Evolutionary conservation across 225 moss, liverwort and hornwort genomes (phyloP), one percentile per base, ranked within the genome.

Genomic region (Pseudisothecium myosuroides): DNA sequence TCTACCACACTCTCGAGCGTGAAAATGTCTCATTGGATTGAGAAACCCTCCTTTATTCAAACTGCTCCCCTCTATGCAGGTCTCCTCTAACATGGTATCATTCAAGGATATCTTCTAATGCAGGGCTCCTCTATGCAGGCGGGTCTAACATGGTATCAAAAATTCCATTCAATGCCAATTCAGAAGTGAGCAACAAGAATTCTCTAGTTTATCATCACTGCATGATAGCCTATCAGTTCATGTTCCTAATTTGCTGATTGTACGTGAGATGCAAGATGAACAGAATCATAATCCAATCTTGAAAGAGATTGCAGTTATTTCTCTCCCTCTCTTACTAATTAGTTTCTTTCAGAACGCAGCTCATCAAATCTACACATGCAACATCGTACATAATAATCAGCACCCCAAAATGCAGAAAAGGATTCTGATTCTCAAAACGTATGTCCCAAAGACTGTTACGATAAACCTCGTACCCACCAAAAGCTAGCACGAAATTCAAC

Each of bases 331-430:
- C 3, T 9, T 14, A 39, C 39, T 39, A 24, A 39, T 69, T 39
- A 23, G 39, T 69, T 69, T 69, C 23, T 39, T 39, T 0, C 0
- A 14, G 8, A 39, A 39, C 0, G 7, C 0, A 39, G 2, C 1
- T 69, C 23, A 69, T 69, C 24, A 69, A 69, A 39, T 39, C 37
- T 67, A 37, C 37, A 37, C n/a, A n/a, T n/a, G n/a, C 21, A 67
- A 66, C 12, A 67, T 11, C 21, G 37, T 21, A 67, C 37, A 5
- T n/a, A n/a, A n/a, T n/a, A 10, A 37, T 19, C 37, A 20, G 10
- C 10, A 65, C 10, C 65, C 65, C 65, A 65, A 37, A 65, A 37
- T 66, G 19, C 37, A 36, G 18, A 65, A 36, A 65, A 18, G 2
- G 34, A 65, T 36, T 65, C 5, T 17, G 34, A 34, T 36, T 65